Percentiles rank a stretch among this genome's conserved stretches.
phyloP scores from a whole-genome alignment of 176 grass and related monocot species.

The Panicum miliaceum region DNA sequence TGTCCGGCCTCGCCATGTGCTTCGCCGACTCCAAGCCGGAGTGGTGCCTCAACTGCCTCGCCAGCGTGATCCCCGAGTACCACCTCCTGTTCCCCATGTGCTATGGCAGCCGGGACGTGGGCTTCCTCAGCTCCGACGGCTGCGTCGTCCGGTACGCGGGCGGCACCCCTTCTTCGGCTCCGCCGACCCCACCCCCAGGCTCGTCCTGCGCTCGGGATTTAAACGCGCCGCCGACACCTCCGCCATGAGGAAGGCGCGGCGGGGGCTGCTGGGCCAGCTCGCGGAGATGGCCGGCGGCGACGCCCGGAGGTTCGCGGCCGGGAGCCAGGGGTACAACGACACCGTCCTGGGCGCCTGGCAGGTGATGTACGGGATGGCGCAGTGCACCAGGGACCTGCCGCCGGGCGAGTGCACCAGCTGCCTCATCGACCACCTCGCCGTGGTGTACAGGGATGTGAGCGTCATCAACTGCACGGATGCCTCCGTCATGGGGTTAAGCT shows the following conservation, averaged over 20 bases:
- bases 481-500: neutral
- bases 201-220: neutral
- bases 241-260: neutral
- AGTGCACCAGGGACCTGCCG: slow-evolving; percentile 51
- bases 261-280: neutral
- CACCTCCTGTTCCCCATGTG: no score
- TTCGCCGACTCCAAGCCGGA: neutral
- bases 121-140: neutral
- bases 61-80: neutral
- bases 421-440: neutral
- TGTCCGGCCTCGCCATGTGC: neutral
- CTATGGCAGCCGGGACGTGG: neutral
- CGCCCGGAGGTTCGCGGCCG: neutral
- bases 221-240: neutral
- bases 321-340: neutral
- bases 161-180: neutral
- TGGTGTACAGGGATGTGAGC: neutral
- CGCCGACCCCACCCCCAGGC: neutral
- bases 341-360: neutral
- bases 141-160: neutral
- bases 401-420: neutral
- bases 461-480: neutral
- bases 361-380: slow-evolving; percentile 43
- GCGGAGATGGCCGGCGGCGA: neutral
- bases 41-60: neutral